Base-by-base conservation (phyloP, 2,329 filamentous ascomycete genomes). In the Lasiodiplodia sp. region DNA sequence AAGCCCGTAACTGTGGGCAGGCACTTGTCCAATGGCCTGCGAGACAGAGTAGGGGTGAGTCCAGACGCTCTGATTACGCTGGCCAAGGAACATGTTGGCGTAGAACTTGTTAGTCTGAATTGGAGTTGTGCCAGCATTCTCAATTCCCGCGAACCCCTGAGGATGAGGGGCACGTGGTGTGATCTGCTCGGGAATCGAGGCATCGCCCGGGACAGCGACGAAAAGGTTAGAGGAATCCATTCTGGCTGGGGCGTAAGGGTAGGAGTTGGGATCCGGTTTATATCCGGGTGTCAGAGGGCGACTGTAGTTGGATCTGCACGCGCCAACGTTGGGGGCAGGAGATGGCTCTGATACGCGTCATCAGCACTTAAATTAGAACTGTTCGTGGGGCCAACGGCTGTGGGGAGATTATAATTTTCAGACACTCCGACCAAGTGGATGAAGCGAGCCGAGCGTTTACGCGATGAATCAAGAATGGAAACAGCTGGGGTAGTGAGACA, bases 71-170 rank as follows among this genome's bases (percentile, higher is more conserved):
- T 86, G 86, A 3, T 83, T 86, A 78, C 96, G 93, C 56, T 84
- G 85, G 4, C 89, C 92, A 0, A 97, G 84, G 78, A 93, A 93
- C 74, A 97, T 89, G 74, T 96, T 96, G 73, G 90, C 80, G 69
- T 85, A 86, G 70, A 86, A 86, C 67, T 94, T 95, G 84, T 95
- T 95, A 34, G 92, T 95, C 67, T 87, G 83, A 25, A 49, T n/a
- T 3, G 67, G 79, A 8, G 25, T 63, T 4, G 40, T 51, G 18
- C 58, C 58, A 23, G 58, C 58, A 28, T n/a, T 44, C 2, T 51
- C 40, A 16, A 63, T 63, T 10, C 40, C 40, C 25, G 47, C 18
- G 8, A 63, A 63, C 7, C 18, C 23, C 58, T 51, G 58, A 1
- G 58, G 58, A 25, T 63, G 58, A 23, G 58, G 58, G 8, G 25